phyloP scores from a whole-genome alignment of 805 yeast species.

The Vanderwaltozyma yarrowii region DNA sequence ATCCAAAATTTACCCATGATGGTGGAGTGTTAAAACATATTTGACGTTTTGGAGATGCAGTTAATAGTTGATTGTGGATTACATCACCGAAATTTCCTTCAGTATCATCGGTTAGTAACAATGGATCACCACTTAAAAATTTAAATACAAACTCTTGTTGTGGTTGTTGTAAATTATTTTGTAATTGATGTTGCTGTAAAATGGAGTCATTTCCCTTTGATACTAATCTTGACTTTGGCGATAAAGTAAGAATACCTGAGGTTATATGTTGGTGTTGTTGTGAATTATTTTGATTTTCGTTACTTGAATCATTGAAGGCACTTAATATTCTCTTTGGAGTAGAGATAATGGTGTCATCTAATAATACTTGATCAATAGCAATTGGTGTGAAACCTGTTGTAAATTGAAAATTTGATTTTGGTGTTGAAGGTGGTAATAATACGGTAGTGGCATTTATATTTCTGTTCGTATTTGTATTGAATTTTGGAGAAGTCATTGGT shows the following conservation, averaged over 20 bases:
- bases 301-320: background rate
- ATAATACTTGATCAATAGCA: conserved; percentile 18
- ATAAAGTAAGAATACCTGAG: background rate
- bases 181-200: background rate
- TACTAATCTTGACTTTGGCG: conserved; percentile 10
- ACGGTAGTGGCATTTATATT: background rate
- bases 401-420: conserved; percentile 15
- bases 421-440: conserved; percentile 17
- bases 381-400: conserved; percentile 21
- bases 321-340: conserved; percentile 1
- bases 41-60: conserved; percentile 3
- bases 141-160: conserved; percentile 22
- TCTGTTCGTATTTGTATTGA: background rate
- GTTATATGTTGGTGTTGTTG: background rate
- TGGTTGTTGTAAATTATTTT: no score
- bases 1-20: conserved; percentile 20
- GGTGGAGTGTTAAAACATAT: conserved; percentile 23
- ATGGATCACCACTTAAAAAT: conserved; percentile 25
- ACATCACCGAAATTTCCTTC: conserved; percentile 16
- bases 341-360: conserved; percentile 7
- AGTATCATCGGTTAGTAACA: conserved; percentile 23
- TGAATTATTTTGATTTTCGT: background rate
- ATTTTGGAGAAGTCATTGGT: background rate
- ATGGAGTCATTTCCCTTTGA: conserved; percentile 1
- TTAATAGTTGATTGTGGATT: conserved; percentile 1